Base-by-base conservation (phyloP, 2,329 filamentous ascomycete genomes). In the Cladosporium austrohemisphaericum region DNA sequence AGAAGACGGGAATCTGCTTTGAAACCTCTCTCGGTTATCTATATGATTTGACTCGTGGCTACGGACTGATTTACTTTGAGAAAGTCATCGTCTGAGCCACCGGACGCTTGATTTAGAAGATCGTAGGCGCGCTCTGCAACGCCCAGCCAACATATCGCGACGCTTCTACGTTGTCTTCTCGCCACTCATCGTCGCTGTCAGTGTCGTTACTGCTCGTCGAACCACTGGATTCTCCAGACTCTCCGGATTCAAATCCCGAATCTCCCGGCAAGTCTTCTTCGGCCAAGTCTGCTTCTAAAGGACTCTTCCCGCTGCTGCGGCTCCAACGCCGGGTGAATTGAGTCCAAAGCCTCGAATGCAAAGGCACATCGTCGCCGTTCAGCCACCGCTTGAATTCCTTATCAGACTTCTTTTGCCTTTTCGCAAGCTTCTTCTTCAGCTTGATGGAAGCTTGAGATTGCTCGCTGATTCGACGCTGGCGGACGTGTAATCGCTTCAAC, bases 1-100 rank as follows among this genome's bases (percentile, higher is more conserved):
- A 9, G 55, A 54, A n/a, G 56, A 55, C 11, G 23, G 9, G n/a
- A 13, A 9, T 2, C 10, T 41, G 26, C 26, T 11, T 11, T 26
- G 11, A 26, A 11, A 26, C n/a, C n/a, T n/a, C n/a, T n/a, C n/a
- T n/a, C n/a, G n/a, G n/a, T n/a, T n/a, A n/a, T n/a, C n/a, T n/a
- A n/a, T n/a, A n/a, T n/a, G n/a, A n/a, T 25, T 52, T 6, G 5
- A 19, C 9, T 18, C 22, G 6, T 31, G 28, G 9, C 28, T n/a
- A n/a, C n/a, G 28, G 28, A n/a, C 28, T 9, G 28, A 31, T n/a
- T n/a, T 31, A 31, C 28, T 9, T 31, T 31, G 28, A n/a, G n/a
- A n/a, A n/a, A n/a, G n/a, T n/a, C n/a, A n/a, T n/a, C n/a, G n/a
- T n/a, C 28, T n/a, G 9, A 31, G 28, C 28, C n/a, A 31, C 28